Evolutionary conservation across 192 early-diverging fungal genomes (phyloP), one percentile per base, ranked within the genome.

Genomic region (Mortierella claussenii): DNA sequence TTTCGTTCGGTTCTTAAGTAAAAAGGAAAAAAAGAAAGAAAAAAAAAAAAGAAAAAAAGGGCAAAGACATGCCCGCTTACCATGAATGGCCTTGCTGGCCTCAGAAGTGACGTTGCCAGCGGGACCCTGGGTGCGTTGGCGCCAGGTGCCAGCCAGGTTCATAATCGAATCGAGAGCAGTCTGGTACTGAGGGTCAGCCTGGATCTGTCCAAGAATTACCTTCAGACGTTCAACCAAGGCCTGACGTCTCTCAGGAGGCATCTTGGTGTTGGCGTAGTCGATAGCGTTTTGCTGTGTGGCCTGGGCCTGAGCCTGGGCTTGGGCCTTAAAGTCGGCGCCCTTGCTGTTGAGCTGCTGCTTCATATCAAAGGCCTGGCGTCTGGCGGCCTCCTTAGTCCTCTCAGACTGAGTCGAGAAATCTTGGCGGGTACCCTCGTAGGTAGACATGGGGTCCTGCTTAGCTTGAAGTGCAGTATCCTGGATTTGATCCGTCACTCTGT

Each of bases 171-270:
- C 62, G 31, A 81, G 74, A 13, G 82, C 62, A 3, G 54, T 26
- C 46, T 83, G 82, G 36, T 83, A 83, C 46, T 81, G 68, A 21
- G 79, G 60, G 1, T 83, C 53, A 9, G 60, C 55, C 43, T 83
- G 82, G 20, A 83, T 65, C 64, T 83, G 74, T 1, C 50, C 55
- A 15, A 83, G 2, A 15, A 68, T 54, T 0, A 18, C 23, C 36
- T 79, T 79, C 23, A 83, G 69, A 32, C 79, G 65, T 40, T 74
- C 58, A 23, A 81, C 57, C 4, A 83, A 31, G 8, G 24, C 68
- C 23, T 55, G 24, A 30, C 67, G 73, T 32, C 52, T 78, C 43
- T 83, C 82, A 15, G 37, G 20, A 7, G 65, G 63, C 45, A 83
- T 36, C 20, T 73, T 73, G 4, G 46, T 37, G 28, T 66, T 48